Percentiles rank a stretch among this genome's conserved stretches.
Evolutionary conservation across 1,284 basidiomycete genomes (phyloP).

Genomic region (Earliella scabrosa): DNA sequence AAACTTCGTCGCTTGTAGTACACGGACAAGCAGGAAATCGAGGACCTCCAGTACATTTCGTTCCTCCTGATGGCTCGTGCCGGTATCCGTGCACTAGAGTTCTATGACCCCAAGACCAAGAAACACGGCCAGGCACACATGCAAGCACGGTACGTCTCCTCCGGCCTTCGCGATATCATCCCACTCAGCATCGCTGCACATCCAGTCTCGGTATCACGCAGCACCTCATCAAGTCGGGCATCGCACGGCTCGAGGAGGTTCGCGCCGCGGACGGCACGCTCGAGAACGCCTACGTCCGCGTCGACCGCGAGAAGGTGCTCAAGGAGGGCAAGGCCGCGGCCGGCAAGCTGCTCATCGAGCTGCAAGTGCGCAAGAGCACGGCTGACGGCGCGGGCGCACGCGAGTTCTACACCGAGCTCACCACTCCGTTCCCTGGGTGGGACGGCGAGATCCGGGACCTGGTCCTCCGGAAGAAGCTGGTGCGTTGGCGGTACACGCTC

Average conservation of each 20-base stretch:
- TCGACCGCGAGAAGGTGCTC: constrained; percentile 73
- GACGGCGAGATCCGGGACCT: constrained; percentile 75
- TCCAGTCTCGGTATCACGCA: constrained; percentile 79
- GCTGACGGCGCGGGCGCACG: constrained; percentile 80
- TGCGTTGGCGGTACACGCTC: constrained; percentile 37
- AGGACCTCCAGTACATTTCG: constrained; percentile 80
- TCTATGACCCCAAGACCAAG: constrained; percentile 77
- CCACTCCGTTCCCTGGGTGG: constrained; percentile 74
- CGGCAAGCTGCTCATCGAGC: constrained; percentile 74
- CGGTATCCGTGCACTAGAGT: constrained; percentile 80
- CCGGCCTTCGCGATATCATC: background rate
- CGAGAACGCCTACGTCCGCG: constrained; percentile 72
- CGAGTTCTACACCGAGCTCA: constrained; percentile 75
- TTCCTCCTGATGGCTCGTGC: constrained; percentile 87
- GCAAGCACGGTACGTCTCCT: constrained; percentile 70
- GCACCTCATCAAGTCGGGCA: constrained; percentile 71
- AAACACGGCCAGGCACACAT: constrained; percentile 94
- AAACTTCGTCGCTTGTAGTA: constrained; percentile 50
- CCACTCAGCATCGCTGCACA: background rate
- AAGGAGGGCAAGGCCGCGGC: constrained; percentile 64
- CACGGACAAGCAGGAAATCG: constrained; percentile 64
- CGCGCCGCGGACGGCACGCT: constrained; percentile 58
- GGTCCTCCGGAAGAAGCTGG: constrained; percentile 80
- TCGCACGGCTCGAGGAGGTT: constrained; percentile 73
- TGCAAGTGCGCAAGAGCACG: constrained; percentile 83